Evolutionary conservation across 2,329 filamentous ascomycete genomes (phyloP), one percentile per base, ranked within the genome.

Genomic region (Blastomyces percursus): DNA sequence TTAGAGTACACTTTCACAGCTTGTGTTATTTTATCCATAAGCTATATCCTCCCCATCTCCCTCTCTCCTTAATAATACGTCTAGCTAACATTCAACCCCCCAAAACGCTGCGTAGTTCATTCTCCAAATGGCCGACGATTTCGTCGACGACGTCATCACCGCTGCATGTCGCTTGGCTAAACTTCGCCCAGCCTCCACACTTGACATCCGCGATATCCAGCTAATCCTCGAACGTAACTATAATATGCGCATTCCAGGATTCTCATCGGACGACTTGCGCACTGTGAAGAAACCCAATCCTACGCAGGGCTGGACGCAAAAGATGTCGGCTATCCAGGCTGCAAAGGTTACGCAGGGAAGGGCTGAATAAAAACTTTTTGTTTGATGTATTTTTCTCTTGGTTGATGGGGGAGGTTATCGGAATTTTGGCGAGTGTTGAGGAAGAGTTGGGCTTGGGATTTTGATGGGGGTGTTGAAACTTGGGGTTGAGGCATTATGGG

Each of bases 241-340:
- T 81, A 94, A 94, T 75, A 93, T 94, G 71, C 88, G 90, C 62
- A 91, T 99, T 63, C 94, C 94, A 0, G 94, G 94, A 14, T 97
- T 96, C 77, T 90, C 91, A 0, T 90, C 91, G 3, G 94, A 99
- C 72, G 94, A 99, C 77, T 84, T 96, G 64, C 87, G 94, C 63
- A 96, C 91, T 0, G 93, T 97, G 38, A 87, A 92, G 74, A 96
- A 96, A 80, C 88, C 95, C 61, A 89, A 94, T 73, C 94, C 94
- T 1, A 87, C 91, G 24, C 80, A 88, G 19, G 89, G 86, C 27
- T 99, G 94, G 91, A 93, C 94, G 65, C 88, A 89, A 68, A 99
- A 99, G 81, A 95, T 99, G 88, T 93, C 91, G 71, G 93, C 94
- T 30, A 88, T 99, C 19, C 91, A 96, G 77, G 93, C 92, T 1